Base-by-base conservation (phyloP, 2,329 filamentous ascomycete genomes). In the Plenodomus lindquistii region DNA sequence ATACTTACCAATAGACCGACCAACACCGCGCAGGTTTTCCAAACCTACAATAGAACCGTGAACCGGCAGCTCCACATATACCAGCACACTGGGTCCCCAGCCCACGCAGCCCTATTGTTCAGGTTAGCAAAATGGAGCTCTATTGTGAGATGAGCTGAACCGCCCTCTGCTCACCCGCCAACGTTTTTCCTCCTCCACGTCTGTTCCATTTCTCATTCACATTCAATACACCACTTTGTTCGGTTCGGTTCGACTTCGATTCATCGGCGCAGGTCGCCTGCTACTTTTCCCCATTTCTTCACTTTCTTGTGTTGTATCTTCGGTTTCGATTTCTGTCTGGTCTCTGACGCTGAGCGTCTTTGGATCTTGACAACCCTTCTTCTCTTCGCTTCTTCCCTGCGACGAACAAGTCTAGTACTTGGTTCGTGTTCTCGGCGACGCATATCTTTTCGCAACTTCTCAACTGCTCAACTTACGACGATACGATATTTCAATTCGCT, bases 221-320 rank as follows among this genome's bases (percentile, higher is more conserved):
- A 39, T 24, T 39, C 39, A 13, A 19, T 29, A 37, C 35, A n/a
- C 21, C 11, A 29, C 21, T 40, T 40, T 24, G 22, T 10, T 24
- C 22, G 22, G 22, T 24, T 24, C 22, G 10, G 6, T 24, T 24
- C 22, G 22, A 15, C 9, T 29, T 44, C 21, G 3, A 40, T 37
- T 20, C 40, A 34, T 17, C 42, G 49, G 40, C 45, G 49, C 49
- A 20, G 49, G 49, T 42, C 49, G 42, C 48, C 44, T 18, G 7
- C 11, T 38, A 16, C 19, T 22, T 17, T 15, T 31, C 27, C 27
- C 27, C 16, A 31, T 2, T 27, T 16, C 8, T n/a, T 18, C 46
- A 15, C 13, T 27, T 21, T 16, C n/a, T 7, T 31, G 6, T 31
- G 27, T 15, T 4, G 27, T 13, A 31, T 15, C 27, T 31, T 15